Evolutionary conservation across 2,329 filamentous ascomycete species (phyloP), one percentile per base, ranked within the genome.

Genomic region (Penicillium polonicum): DNA sequence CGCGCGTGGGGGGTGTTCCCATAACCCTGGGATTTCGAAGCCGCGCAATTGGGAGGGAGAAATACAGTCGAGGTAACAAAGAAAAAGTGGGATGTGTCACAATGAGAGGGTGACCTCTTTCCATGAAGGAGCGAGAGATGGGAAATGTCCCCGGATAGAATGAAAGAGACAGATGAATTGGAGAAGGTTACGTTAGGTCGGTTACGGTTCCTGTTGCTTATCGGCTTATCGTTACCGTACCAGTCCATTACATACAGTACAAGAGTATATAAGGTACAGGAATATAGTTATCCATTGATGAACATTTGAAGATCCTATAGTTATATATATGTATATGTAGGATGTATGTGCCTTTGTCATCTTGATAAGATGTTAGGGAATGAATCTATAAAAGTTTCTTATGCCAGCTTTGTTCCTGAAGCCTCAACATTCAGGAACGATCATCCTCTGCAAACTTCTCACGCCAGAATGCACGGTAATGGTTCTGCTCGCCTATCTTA

Each of bases 401-500:
- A 43, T 29, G n/a, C 25, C 17, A 45, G 27, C n/a, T 13, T 15
- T 45, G 17, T 19, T 43, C 25, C 4, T 42, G 15, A 9, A 23
- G 10, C 15, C n/a, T 41, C 17, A 13, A 5, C n/a, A 5, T 38
- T 62, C 25, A 67, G 4, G 70, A 72, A 38, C 71, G 68, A 65
- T 83, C 81, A 59, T 80, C 72, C 1, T 71, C 70, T 5, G 70
- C 76, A 64, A 78, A 80, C 48, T 81, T 78, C 42, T 79, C 70
- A n/a, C 61, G 74, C 81, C 81, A 85, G 67, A 81, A 84, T 1
- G 76, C 79, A 48, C 82, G 71, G 56, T 75, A 79, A 68, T 84
- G 80, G 65, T 83, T 79, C 68, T 79, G 66, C 41, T 73, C 69
- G 5, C 83, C 83, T 23, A 76, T 52, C 29, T 74, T 68, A n/a